Percentiles rank a stretch among this genome's conserved stretches.
These are phyloP conservation scores for Solanum sejunctum DNA, from an alignment of 257 asterid genomes.

Conservation along the genomic window DNA sequence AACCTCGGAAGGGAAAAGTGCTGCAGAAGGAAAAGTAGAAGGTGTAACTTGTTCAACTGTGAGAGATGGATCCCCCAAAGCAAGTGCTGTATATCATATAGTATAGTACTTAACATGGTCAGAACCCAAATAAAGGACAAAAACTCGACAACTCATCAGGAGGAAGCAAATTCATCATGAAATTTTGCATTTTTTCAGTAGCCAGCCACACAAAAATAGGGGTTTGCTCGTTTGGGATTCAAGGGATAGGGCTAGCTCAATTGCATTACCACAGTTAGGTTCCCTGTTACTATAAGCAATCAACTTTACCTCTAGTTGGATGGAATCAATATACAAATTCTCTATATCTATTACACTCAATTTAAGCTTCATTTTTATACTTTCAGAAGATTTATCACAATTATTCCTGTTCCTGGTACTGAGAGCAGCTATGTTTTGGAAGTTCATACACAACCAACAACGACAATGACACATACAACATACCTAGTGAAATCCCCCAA, in stretches of 20 bases:
- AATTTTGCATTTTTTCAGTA: background rate
- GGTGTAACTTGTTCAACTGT: conserved; percentile 88
- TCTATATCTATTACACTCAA: background rate
- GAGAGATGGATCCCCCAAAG: conserved; percentile 81
- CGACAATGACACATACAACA: too few species aligned
- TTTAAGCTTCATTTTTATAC: background rate
- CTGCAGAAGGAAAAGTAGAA: conserved; percentile 42
- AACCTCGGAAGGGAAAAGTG: conserved; percentile 88
- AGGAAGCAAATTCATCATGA: background rate
- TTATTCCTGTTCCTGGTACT: background rate
- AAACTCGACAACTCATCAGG: background rate
- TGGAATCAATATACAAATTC: background rate
- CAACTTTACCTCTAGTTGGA: background rate
- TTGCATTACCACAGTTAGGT: background rate
- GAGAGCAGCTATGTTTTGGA: background rate
- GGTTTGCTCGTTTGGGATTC: background rate
- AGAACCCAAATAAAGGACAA: background rate
- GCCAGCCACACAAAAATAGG: background rate
- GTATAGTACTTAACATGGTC: background rate
- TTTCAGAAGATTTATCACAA: background rate
- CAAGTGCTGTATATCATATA: conserved; percentile 45
- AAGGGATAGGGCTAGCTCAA: background rate
- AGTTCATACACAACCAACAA: background rate
- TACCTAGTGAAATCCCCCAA: too few species aligned
- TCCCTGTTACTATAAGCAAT: background rate